These are phyloP conservation scores for Isochrysis galbana DNA, from an alignment of 78 protist species.

Conservation along the genomic window DNA sequence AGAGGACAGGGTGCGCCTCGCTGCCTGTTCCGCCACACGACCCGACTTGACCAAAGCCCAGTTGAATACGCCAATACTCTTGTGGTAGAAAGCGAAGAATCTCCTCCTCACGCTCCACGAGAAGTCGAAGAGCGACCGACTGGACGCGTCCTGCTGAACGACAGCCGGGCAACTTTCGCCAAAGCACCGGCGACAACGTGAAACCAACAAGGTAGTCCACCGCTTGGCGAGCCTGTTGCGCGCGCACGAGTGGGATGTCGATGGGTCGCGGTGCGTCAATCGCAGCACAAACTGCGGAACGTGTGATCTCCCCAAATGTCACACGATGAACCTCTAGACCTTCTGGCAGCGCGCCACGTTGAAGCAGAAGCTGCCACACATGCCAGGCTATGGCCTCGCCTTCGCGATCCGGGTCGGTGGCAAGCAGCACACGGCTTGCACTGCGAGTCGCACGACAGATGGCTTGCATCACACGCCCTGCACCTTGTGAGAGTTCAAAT, in stretches of 20 bases:
- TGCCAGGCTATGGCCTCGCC: constrained; percentile 58
- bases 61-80: background rate
- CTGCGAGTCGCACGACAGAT: no score
- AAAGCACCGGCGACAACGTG: constrained; percentile 47
- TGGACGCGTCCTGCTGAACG: constrained; percentile 47
- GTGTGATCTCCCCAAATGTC: constrained; percentile 27
- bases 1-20: background rate
- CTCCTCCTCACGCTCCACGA: background rate
- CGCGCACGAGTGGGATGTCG: constrained; percentile 34
- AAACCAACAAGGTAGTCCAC: constrained; percentile 29
- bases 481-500: background rate
- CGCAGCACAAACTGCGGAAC: background rate
- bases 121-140: constrained; percentile 2
- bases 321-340: background rate
- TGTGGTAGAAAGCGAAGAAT: background rate
- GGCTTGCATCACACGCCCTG: background rate
- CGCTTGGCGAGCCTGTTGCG: constrained; percentile 32
- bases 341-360: background rate
- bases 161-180: constrained; percentile 24
- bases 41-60: background rate
- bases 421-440: constrained; percentile 10
- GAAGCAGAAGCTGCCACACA: background rate
- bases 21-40: background rate
- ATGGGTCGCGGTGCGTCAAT: background rate
- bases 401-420: constrained; percentile 48